Conservation (phyloP, 257 asterid genomes). For the Petunia axillaris region DNA sequence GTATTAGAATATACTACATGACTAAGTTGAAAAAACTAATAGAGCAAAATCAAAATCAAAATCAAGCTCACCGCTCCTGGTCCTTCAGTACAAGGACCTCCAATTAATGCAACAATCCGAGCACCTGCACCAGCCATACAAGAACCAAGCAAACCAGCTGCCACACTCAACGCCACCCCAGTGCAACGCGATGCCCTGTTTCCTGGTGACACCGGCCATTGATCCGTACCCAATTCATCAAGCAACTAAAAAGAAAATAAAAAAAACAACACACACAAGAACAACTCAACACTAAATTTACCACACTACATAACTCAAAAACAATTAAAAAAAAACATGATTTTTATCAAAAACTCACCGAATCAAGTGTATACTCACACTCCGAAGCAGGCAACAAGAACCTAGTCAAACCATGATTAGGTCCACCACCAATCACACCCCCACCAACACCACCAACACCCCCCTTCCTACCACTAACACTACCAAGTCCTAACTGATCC, state of each 20-base stretch:
- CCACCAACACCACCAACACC: conserved; percentile 52
- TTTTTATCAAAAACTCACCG: conserved; percentile 46
- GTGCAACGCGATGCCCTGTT: conserved; percentile 85
- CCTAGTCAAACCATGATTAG: conserved; percentile 61
- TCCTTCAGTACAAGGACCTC: conserved; percentile 99
- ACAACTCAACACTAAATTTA: conserved; percentile 21
- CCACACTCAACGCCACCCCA: conserved; percentile 93
- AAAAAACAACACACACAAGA: conserved; percentile 3
- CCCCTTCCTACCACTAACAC: conserved; percentile 8
- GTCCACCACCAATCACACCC: conserved; percentile 34
- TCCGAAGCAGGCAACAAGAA: conserved; percentile 89
- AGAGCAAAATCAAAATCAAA: conserved; percentile 31
- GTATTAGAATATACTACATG: too few relatives aligned
- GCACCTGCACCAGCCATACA: conserved; percentile 84
- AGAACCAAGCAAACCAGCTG: conserved; percentile 88
- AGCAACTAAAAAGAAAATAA: conserved; percentile 54
- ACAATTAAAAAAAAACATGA: neutral
- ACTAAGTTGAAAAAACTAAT: too few relatives aligned
- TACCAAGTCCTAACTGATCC: conserved; percentile 84
- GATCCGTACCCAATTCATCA: conserved; percentile 89
- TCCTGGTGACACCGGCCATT: conserved; percentile 84
- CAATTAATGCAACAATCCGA: conserved; percentile 83
- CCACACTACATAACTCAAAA: neutral
- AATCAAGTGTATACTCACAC: conserved; percentile 76
- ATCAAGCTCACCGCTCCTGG: conserved; percentile 83